Evolutionary conservation across 2,329 filamentous ascomycete genomes (phyloP).

Genomic region (Colletotrichum orbiculare): DNA sequence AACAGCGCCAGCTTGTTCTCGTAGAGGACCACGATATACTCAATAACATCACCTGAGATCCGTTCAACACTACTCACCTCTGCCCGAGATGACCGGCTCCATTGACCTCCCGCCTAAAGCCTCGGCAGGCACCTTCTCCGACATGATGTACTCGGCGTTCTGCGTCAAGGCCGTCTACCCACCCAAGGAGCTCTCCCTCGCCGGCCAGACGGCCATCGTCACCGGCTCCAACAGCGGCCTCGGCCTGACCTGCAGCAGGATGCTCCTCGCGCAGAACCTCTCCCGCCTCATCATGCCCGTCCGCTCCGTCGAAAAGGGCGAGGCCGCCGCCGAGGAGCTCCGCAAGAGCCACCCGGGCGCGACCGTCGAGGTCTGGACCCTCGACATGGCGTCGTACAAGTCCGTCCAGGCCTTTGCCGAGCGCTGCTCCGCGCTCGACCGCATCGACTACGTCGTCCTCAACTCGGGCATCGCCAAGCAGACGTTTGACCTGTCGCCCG

Average conservation of each 20-base stretch:
- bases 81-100: conserved; percentile 24
- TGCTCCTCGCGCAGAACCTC: conserved; percentile 51
- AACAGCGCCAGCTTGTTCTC: no score
- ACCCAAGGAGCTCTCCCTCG: conserved; percentile 41
- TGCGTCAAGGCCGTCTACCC: conserved; percentile 39
- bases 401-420: conserved; percentile 52
- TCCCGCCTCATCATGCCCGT: conserved; percentile 59
- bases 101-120: conserved; percentile 5
- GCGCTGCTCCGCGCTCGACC: conserved; percentile 45
- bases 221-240: conserved; percentile 62
- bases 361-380: conserved; percentile 52
- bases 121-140: conserved; percentile 18
- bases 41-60: no score
- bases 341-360: conserved; percentile 44
- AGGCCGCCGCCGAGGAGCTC: conserved; percentile 51
- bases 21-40: no score
- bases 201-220: conserved; percentile 56
- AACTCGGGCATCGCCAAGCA: conserved; percentile 46
- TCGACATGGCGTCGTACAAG: conserved; percentile 53
- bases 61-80: no score
- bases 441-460: conserved; percentile 53
- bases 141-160: conserved; percentile 43
- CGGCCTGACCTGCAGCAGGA: conserved; percentile 55
- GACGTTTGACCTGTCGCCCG: conserved; percentile 40
- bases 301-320: conserved; percentile 54